Base-by-base conservation (phyloP, 192 early-diverging fungal species). In the Coemansia sp. region DNA sequence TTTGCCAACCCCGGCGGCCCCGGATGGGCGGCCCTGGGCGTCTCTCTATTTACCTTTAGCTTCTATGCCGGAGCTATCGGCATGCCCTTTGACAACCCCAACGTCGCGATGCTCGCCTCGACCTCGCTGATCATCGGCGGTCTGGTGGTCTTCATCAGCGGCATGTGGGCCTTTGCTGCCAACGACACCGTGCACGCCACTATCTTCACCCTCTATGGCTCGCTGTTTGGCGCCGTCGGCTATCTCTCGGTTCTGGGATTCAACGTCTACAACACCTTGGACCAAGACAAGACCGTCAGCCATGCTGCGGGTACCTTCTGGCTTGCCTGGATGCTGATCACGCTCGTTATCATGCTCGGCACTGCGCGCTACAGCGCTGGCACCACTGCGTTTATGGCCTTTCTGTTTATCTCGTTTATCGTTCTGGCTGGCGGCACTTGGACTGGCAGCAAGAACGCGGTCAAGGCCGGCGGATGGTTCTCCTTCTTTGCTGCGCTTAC, bases 181-280 rank as follows among this genome's bases (percentile, higher is more conserved):
- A 91, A 92, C 69, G 92, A 94, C 70, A 92, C 90, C 4, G 92
- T 94, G 76, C 90, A 92, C 78, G 91, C 92, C 19, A 93, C 91
- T 29, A 88, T 89, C 39, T 93, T 93, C 81, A 86, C 88, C 45
- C 84, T 87, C 43, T 92, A 91, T 36, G 89, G 87, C 47, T 87
- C 86, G 56, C 87, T 88, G 74, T 92, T 88, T 85, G 72, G 87
- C 27, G 76, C 91, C 9, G 86, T 82, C 10, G 79, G 79, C 14
- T 73, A 70, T 15, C 70, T 82, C 20, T 73, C 73, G n/a, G 62
- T 87, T 64, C 62, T 77, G 38, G 54, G 86, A 79, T 63, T 79
- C 85, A 65, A 87, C 88, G 59, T 85, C 81, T 71, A 86, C 84
- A 64, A 85, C 82, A 78, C 71, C 38, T 37, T 83, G n/a, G 45